Conservation (phyloP, 352 stramenopile species). For the Phytophthora pini region DNA sequence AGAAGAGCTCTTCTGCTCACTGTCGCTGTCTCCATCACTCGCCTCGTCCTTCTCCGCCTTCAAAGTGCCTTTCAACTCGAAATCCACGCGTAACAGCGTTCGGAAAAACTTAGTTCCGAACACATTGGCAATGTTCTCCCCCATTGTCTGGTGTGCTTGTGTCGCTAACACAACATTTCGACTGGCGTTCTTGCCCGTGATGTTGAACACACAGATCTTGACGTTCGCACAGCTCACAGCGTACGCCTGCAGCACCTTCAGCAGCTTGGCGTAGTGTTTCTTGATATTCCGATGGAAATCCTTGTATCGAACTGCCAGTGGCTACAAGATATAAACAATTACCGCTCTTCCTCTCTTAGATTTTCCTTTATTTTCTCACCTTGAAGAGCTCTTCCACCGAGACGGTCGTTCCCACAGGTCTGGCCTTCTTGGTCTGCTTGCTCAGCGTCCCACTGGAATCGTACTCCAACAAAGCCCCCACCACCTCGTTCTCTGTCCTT, state of each 20-base stretch:
- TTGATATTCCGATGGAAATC: constrained; percentile 96
- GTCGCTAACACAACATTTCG: constrained; percentile 72
- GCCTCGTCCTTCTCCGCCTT: constrained; percentile 22
- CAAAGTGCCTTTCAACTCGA: constrained; percentile 57
- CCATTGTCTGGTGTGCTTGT: constrained; percentile 65
- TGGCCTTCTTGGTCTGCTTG: constrained; percentile 60
- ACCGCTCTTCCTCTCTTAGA: background rate
- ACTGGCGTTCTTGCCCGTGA: constrained; percentile 50
- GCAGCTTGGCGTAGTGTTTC: constrained; percentile 92
- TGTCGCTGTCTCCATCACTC: constrained; percentile 28
- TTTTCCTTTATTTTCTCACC: constrained; percentile 18
- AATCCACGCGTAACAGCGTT: constrained; percentile 72
- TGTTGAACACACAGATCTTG: constrained; percentile 67
- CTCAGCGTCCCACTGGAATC: constrained; percentile 67
- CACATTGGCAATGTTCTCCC: constrained; percentile 90
- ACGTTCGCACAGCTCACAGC: constrained; percentile 66
- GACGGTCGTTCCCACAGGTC: constrained; percentile 93
- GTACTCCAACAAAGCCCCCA: constrained; percentile 91
- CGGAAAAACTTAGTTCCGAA: constrained; percentile 94
- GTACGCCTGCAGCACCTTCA: constrained; percentile 92
- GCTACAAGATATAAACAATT: constrained; percentile 36
- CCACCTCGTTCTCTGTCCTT: constrained; percentile 62
- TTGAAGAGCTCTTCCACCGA: constrained; percentile 94
- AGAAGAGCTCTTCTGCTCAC: constrained; percentile 16
- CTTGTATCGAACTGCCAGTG: constrained; percentile 91